A percentile compares a stretch with the other conserved stretches of the same genome.
phyloP scores from a whole-genome alignment of 2,329 filamentous ascomycete species.

The Alternaria sp. region DNA sequence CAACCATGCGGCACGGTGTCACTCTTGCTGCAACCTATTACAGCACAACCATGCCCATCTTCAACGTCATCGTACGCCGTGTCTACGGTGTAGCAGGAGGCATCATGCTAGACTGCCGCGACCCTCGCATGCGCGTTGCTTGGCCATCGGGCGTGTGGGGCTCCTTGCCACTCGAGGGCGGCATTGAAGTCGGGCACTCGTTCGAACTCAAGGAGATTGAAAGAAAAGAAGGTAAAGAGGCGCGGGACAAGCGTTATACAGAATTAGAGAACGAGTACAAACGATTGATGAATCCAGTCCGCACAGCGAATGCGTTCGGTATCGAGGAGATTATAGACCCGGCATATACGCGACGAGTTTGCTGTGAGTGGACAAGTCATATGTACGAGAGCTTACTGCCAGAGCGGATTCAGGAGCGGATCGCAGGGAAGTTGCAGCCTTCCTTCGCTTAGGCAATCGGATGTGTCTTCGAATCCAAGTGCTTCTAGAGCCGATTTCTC shows the following conservation, averaged over 20 bases:
- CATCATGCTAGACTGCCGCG: constrained; percentile 69
- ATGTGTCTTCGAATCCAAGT: too few relatives aligned
- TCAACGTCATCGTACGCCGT: constrained; percentile 69
- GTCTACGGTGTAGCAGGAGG: constrained; percentile 72
- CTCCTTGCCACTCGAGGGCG: constrained; percentile 68
- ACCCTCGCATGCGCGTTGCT: constrained; percentile 68
- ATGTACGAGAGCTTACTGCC: constrained; percentile 64
- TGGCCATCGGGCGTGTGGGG: constrained; percentile 73
- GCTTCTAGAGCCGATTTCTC: not conserved
- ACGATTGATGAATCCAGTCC: constrained; percentile 70
- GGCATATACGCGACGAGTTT: constrained; percentile 64
- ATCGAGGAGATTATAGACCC: constrained; percentile 73
- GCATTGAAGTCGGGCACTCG: constrained; percentile 70
- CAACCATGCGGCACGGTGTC: constrained; percentile 72
- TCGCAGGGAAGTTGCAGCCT: constrained; percentile 49
- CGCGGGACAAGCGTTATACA: constrained; percentile 60
- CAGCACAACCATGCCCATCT: constrained; percentile 69
- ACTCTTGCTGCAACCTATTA: constrained; percentile 69
- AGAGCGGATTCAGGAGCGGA: constrained; percentile 58
- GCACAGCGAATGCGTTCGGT: constrained; percentile 70
- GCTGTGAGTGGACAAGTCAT: constrained; percentile 65
- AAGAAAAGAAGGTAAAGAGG: constrained; percentile 60
- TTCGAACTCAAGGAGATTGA: constrained; percentile 66
- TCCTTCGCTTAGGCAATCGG: constrained; percentile 34
- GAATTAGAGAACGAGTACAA: constrained; percentile 69